A percentile compares a stretch with the other conserved stretches of the same genome.
Evolutionary conservation across 2,329 filamentous ascomycete species (phyloP).

Genomic region (Hypocrella siamensis): DNA sequence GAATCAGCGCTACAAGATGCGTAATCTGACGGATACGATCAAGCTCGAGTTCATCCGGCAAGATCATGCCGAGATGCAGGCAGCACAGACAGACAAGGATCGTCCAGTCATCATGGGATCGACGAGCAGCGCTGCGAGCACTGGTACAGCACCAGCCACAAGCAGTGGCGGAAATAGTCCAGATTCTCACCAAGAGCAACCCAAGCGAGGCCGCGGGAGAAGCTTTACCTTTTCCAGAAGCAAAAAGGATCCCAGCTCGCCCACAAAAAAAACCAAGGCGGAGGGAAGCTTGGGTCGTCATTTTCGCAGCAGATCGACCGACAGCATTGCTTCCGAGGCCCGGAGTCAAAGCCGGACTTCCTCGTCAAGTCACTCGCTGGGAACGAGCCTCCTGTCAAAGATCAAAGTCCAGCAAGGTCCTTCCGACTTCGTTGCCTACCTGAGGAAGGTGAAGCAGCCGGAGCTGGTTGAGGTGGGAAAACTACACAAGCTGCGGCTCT

Average conservation of each 20-base stretch:
- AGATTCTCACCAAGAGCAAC: conserved; percentile 30
- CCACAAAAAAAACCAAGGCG: conserved; percentile 59
- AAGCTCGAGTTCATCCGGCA: conserved; percentile 93
- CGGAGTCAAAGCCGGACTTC: conserved; percentile 39
- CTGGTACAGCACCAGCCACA: conserved; percentile 13
- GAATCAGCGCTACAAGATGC: conserved; percentile 89
- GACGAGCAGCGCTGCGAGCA: conserved; percentile 16
- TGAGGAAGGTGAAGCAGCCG: conserved; percentile 67
- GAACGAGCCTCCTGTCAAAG: conserved; percentile 46
- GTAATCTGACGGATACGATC: conserved; percentile 71
- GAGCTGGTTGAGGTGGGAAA: conserved; percentile 84
- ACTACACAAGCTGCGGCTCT: conserved; percentile 76
- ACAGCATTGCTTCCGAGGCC: conserved; percentile 47
- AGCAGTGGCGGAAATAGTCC: conserved; percentile 16
- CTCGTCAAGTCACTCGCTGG: conserved; percentile 32
- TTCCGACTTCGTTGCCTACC: conserved; percentile 72
- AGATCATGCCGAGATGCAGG: conserved; percentile 58
- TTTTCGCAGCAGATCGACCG: conserved; percentile 56
- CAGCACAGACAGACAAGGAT: conserved; percentile 27
- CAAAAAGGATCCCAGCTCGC: conserved; percentile 47
- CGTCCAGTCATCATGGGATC: conserved; percentile 26
- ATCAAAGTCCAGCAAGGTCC: conserved; percentile 62
- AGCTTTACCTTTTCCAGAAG: conserved; percentile 64
- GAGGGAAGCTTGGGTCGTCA: conserved; percentile 47
- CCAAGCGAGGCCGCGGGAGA: conserved; percentile 27